Evolutionary conservation across 2,329 filamentous ascomycete species (phyloP).

Genomic region (Coniochaeta sp.): DNA sequence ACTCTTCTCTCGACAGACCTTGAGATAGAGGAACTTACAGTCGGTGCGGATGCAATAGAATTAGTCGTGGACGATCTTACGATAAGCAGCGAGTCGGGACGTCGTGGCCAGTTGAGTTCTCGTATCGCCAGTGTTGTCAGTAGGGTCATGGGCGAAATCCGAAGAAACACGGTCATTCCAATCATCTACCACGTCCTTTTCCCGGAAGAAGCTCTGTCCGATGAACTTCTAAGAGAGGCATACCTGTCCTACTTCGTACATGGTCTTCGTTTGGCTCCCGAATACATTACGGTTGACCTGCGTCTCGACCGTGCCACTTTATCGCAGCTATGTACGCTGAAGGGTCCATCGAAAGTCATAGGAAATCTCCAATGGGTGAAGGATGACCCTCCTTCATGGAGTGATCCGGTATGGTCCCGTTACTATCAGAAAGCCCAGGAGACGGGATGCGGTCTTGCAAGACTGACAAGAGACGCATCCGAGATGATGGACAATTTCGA

Average conservation of each 20-base stretch:
- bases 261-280: constrained; percentile 52
- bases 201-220: constrained; percentile 15
- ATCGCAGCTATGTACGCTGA: constrained; percentile 34
- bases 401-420: constrained; percentile 40
- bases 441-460: constrained; percentile 54
- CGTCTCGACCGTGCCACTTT: constrained; percentile 45
- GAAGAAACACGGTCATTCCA: constrained; percentile 54
- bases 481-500: constrained; percentile 56
- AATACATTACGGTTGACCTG: constrained; percentile 56
- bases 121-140: constrained; percentile 44
- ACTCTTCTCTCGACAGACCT: constrained; percentile 43
- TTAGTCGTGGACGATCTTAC: constrained; percentile 41
- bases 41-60: constrained; percentile 61
- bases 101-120: constrained; percentile 13
- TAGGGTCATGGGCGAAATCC: constrained; percentile 49
- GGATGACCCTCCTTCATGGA: constrained; percentile 43
- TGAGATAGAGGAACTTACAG: constrained; percentile 57
- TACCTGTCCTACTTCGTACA: constrained; percentile 54
- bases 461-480: constrained; percentile 49
- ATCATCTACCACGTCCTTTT: constrained; percentile 45
- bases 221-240: constrained; percentile 16
- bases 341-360: constrained; percentile 44
- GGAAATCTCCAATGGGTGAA: constrained; percentile 40
- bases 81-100: constrained; percentile 7
- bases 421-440: constrained; percentile 50